Evolutionary conservation across 306 rosid genomes (phyloP).

Genomic region (Ochetophila trinervis): DNA sequence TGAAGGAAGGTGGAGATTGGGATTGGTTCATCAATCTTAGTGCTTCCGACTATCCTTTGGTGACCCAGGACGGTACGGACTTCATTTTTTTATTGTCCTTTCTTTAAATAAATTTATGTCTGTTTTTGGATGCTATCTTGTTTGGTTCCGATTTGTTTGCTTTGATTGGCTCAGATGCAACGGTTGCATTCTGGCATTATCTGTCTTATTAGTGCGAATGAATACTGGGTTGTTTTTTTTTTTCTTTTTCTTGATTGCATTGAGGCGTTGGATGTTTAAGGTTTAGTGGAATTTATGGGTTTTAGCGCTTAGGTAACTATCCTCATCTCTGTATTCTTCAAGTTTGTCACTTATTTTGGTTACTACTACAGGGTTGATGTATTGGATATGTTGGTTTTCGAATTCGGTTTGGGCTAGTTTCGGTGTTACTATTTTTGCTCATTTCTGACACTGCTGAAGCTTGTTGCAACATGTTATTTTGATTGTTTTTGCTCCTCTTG

Average conservation of each 20-base stretch:
- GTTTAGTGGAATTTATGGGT: background rate
- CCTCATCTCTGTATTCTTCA: background rate
- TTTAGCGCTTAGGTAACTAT: background rate
- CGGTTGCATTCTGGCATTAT: background rate
- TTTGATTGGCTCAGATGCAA: background rate
- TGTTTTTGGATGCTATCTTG: background rate
- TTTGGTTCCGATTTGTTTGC: slow-evolving; percentile 1
- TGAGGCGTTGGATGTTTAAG: background rate
- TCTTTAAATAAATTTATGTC: background rate
- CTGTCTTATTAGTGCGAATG: background rate
- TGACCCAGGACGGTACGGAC: slow-evolving; percentile 67
- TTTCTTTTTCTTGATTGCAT: slow-evolving; percentile 4
- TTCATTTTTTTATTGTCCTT: background rate
- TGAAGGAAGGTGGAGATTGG: slow-evolving; percentile 67
- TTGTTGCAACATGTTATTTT: background rate
- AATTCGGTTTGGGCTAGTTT: slow-evolving; percentile 7
- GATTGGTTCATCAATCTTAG: slow-evolving; percentile 79
- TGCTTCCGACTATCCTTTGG: slow-evolving; percentile 75
- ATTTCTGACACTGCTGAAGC: background rate
- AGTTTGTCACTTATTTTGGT: background rate
- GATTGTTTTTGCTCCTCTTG: slow-evolving; percentile 2
- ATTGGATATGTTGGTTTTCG: slow-evolving; percentile 3
- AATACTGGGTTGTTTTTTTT: slow-evolving; percentile 3
- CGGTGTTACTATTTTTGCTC: slow-evolving; percentile 24
- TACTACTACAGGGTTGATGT: background rate